These are phyloP conservation scores for Athelia sp. DNA, from an alignment of 1,284 basidiomycete species.

Conservation along the genomic window DNA sequence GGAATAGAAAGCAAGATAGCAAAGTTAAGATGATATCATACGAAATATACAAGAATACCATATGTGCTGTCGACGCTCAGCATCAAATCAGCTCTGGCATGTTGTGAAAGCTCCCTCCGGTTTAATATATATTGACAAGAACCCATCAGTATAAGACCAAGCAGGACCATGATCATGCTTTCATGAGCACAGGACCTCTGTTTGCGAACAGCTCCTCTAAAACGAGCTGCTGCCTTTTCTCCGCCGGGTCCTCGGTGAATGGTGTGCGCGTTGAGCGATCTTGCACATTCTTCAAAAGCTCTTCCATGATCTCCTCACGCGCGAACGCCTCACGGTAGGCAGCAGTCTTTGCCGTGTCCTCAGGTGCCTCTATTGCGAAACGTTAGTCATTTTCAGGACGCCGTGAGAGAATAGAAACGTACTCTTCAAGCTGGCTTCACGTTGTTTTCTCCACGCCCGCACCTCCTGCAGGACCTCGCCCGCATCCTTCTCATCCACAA, in stretches of 20 bases:
- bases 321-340: not conserved
- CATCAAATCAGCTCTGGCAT: too few species aligned
- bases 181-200: too few species aligned
- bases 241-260: not conserved
- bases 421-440: conserved; percentile 1
- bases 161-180: too few species aligned
- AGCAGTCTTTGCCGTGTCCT: not conserved
- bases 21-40: too few species aligned
- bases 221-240: not conserved
- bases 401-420: not conserved
- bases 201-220: not conserved
- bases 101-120: too few species aligned
- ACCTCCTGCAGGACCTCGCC: not conserved
- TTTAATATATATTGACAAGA: too few species aligned
- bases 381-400: not conserved
- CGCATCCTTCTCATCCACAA: not conserved
- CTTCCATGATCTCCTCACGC: not conserved
- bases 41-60: too few species aligned
- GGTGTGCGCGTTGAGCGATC: not conserved
- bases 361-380: not conserved
- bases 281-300: not conserved
- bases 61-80: too few species aligned
- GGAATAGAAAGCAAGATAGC: too few species aligned
- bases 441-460: not conserved
- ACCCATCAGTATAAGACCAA: too few species aligned